Conservation (phyloP, 441 rosid genomes). For the Cnidoscolus chayamansa region DNA sequence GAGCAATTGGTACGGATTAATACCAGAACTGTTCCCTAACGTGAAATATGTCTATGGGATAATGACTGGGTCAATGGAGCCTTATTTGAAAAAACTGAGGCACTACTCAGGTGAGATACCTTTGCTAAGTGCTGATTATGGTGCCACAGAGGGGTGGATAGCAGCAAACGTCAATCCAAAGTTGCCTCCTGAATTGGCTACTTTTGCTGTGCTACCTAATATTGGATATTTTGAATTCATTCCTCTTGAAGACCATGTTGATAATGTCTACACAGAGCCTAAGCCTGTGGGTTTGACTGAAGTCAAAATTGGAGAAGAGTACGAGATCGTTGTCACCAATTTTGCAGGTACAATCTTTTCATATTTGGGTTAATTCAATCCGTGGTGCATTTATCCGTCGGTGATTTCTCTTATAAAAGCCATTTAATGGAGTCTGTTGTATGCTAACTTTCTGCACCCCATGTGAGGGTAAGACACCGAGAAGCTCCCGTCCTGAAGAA, state of each 20-base stretch:
- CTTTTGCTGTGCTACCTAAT: slow-evolving; percentile 76
- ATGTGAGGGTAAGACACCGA: slow-evolving; percentile 16
- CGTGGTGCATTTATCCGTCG: slow-evolving; percentile 5
- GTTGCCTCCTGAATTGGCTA: slow-evolving; percentile 64
- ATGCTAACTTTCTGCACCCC: slow-evolving; percentile 3
- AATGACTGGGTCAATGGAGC: slow-evolving; percentile 99
- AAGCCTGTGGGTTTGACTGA: slow-evolving; percentile 66
- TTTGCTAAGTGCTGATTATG: slow-evolving; percentile 79
- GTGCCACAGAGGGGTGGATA: slow-evolving; percentile 96
- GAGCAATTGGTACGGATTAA: slow-evolving; percentile 88
- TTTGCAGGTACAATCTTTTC: slow-evolving; percentile 58
- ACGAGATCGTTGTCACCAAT: slow-evolving; percentile 75
- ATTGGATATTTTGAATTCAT: slow-evolving; percentile 91
- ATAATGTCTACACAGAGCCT: slow-evolving; percentile 26
- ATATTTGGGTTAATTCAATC: not conserved
- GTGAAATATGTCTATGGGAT: slow-evolving; percentile 85
- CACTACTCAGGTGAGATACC: slow-evolving; percentile 81
- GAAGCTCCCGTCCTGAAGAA: not conserved
- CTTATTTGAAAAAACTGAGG: slow-evolving; percentile 70
- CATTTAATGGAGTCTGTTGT: slow-evolving; percentile 15
- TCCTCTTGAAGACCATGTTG: slow-evolving; percentile 38
- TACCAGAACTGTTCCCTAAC: slow-evolving; percentile 83
- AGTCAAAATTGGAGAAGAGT: slow-evolving; percentile 77
- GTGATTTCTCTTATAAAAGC: not conserved
- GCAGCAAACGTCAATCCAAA: slow-evolving; percentile 78